phyloP scores from a whole-genome alignment of 2,329 filamentous ascomycete species.

The Penicillium sp. region DNA sequence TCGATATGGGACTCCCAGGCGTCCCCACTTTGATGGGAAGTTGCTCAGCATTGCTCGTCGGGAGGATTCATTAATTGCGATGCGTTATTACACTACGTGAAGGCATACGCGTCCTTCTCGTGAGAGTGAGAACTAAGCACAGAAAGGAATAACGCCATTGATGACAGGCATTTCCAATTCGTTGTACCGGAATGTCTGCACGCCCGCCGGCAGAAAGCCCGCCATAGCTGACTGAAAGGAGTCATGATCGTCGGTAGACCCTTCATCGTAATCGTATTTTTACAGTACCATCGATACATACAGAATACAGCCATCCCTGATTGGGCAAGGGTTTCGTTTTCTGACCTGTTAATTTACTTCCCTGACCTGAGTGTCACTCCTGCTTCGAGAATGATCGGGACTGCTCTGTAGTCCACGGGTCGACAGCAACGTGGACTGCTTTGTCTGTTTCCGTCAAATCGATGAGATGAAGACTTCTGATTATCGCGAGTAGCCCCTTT shows the following conservation, averaged over 20 bases:
- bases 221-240: neutral
- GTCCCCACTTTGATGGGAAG: neutral
- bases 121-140: neutral
- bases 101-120: neutral
- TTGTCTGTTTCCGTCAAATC: neutral
- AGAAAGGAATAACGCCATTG: neutral
- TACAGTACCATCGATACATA: neutral
- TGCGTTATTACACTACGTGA: neutral
- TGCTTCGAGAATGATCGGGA: neutral
- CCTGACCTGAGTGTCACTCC: neutral
- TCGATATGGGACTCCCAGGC: neutral
- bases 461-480: neutral
- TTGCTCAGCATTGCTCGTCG: neutral
- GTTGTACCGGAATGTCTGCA: neutral
- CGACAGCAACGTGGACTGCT: neutral
- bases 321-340: neutral
- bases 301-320: neutral
- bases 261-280: conserved; percentile 3
- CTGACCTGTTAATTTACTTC: neutral
- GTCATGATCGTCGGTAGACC: neutral
- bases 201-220: neutral
- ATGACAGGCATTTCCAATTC: neutral
- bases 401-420: neutral
- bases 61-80: neutral
- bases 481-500: neutral